Evolutionary conservation across 2,329 filamentous ascomycete genomes (phyloP), one percentile per base, ranked within the genome.

Genomic region (Penicillium sp.): DNA sequence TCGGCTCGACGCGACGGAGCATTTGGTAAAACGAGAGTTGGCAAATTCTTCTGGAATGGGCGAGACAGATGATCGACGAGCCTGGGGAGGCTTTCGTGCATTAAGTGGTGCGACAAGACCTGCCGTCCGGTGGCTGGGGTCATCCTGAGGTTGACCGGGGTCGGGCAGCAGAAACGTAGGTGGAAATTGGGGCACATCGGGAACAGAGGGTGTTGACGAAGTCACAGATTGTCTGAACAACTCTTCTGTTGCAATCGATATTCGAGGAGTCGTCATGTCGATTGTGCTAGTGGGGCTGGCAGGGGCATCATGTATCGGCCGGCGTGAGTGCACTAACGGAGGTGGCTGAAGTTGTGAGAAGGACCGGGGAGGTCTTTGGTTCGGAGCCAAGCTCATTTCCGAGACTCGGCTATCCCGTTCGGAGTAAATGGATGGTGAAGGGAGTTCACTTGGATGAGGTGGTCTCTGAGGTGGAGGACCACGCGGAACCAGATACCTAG

Each of bases 21-120:
- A 79, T 67, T 65, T 55, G 7, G 69, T 66, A 29, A 85, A 85
- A 24, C 81, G 66, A 24, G 72, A 65, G 48, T 75, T 78, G 0
- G 83, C 80, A 60, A 81, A 83, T 68, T 92, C 89, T 70, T 92
- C 89, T 0, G 86, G 87, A 51, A 92, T 92, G 0, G 89, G 88
- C 0, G 89, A 89, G 26, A 92, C 87, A 57, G 81, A 87, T 0
- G 87, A 89, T 61, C 81, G 83, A 3, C 87, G 73, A 31, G 73
- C 76, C 88, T 65, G 88, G 87, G 58, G 68, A 65, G 54, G 69
- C 67, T 52, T 60, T 16, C 58, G 61, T 13, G 70, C 63, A 37
- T 71, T 70, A 22, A 68, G 55, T 16, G 68, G 71, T 10, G 70
- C 71, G 43, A 68, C 67, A 38, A 72, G 65, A 42, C 69, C 69